Evolutionary conservation across 495 filamentous ascomycete genomes (phyloP).

Genomic region (Jackrogersella minutella): DNA sequence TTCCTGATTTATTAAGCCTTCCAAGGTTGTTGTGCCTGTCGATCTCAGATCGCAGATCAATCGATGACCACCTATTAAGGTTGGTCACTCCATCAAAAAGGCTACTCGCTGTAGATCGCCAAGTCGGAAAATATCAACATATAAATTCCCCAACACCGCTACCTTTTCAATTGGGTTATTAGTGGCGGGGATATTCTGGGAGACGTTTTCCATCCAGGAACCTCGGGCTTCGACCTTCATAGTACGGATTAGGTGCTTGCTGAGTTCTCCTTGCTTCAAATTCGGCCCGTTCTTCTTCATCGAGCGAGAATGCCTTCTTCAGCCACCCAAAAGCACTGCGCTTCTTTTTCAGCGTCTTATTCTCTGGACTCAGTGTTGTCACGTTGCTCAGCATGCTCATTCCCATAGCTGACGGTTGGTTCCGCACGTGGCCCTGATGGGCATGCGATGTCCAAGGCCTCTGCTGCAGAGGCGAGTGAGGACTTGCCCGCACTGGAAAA

Average conservation of each 20-base stretch:
- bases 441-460: constrained; percentile 60
- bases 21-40: constrained; percentile 23
- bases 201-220: constrained; percentile 56
- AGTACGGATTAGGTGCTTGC: constrained; percentile 51
- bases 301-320: constrained; percentile 65
- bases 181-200: constrained; percentile 28
- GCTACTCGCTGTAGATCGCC: constrained; percentile 2
- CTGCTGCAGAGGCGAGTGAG: constrained; percentile 64
- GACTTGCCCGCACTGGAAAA: constrained; percentile 63
- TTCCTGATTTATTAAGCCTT: constrained; percentile 12
- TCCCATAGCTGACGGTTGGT: constrained; percentile 58
- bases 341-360: constrained; percentile 62
- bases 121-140: not conserved
- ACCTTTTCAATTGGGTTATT: not conserved
- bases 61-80: constrained; percentile 24
- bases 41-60: constrained; percentile 25
- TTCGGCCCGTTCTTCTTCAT: constrained; percentile 62
- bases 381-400: constrained; percentile 61
- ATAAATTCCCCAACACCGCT: not conserved
- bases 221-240: constrained; percentile 50
- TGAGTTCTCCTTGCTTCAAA: constrained; percentile 58
- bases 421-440: constrained; percentile 44
- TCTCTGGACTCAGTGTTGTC: constrained; percentile 46
- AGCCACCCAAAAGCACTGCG: constrained; percentile 66
- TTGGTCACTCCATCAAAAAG: constrained; percentile 9